Evolutionary conservation across 805 yeast species (phyloP), one percentile per base, ranked within the genome.

Genomic region (Candida golubevii): DNA sequence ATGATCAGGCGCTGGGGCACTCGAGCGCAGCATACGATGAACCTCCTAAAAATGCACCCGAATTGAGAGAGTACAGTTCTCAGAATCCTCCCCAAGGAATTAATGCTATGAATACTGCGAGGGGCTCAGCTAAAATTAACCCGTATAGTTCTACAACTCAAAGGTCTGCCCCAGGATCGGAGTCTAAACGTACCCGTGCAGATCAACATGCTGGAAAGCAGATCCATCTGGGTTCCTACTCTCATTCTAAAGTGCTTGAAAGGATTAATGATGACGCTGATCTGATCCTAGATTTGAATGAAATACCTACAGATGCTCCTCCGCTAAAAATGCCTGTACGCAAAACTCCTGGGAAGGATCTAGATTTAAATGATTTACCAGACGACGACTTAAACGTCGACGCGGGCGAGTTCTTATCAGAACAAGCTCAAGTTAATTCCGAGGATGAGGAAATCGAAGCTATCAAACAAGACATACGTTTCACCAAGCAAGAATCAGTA

Each of bases 401-500:
- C 13, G 45, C 65, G 29, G 71, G 65, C 38, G 69, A 66, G 23
- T 56, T 58, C 28, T 53, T 67, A 27, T 69, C 71, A 3, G 65
- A 66, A 37, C 67, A 70, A 33, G 66, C 69, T 39, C 62, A 68
- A 45, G 67, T 59, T 54, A 80, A 70, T 45, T 65, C 73, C 46
- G 90, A 88, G 50, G 97, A 90, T 51, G 95, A 86, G 61, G 97
- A 88, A 53, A 87, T 91, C 13, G 95, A 88, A 60, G 86, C 80
- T 36, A 80, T 91, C 51, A 88, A 86, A 61, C 84, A 85, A 48
- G 88, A 90, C 52, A 83, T 86, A 48, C 72, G 87, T 45, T 88
- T 85, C 57, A 82, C 87, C 32, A 90, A 91, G 62, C 91, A 87
- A 56, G 93, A 88, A 56, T 83, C 96, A 1, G 80, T 89, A 9